Evolutionary conservation across 306 rosid genomes (phyloP), one percentile per base, ranked within the genome.

Genomic region (Pachyrhizus erosus): DNA sequence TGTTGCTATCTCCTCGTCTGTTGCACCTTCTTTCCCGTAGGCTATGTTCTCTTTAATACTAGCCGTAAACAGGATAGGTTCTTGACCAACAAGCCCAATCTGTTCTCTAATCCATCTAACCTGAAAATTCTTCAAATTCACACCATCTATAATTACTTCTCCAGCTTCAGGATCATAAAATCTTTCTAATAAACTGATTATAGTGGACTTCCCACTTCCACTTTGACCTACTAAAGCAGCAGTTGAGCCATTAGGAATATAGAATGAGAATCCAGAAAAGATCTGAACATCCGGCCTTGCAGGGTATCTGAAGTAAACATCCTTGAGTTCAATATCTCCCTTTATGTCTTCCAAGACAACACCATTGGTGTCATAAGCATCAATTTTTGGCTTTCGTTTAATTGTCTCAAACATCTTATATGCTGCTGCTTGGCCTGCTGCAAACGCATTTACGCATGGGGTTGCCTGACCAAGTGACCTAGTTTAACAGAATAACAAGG

Each of bases 151-250:
- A 62, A 91, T 89, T 3, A 92, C 86, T 86, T 89, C 89, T 82
- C 97, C 98, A 40, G 89, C 81, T 40, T 92, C 91, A 3, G 97
- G 98, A 79, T 94, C 97, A 62, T 94, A 94, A 73, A 94, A 92
- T 62, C 98, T 90, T 83, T 94, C 97, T 12, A 92, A 49, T 29
- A 94, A 82, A 68, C 91, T 88, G 27, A 92, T 89, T 23, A 92
- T 94, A 0, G 97, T 94, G 0, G 98, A 94, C 76, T 94, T 94
- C 5, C 98, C 98, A 39, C 97, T 94, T 52, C 98, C 98, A 71
- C 97, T 94, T 62, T 92, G 97, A 61, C 97, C 98, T 34, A 94
- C 97, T 52, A 94, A 89, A 29, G 98, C 98, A 39, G 89, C 80
- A 40, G 93, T 91, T 54, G 78, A 84, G 57, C 97, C 97, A 62